Conservation (phyloP, 2,329 filamentous ascomycete genomes). For the Fusarium pininemorale region DNA sequence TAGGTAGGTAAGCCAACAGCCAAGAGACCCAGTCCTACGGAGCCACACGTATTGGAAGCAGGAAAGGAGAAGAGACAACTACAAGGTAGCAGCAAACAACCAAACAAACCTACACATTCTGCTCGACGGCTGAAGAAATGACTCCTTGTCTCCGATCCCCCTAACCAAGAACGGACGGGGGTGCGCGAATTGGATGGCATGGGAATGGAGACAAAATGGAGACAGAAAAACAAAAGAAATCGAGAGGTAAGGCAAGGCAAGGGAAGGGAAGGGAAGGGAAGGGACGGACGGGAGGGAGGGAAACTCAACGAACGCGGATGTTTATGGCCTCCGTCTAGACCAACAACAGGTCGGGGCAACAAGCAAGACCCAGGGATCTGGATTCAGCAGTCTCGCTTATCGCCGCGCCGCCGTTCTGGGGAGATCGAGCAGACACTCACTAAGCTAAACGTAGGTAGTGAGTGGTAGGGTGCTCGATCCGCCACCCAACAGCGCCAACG, state of each 20-base stretch:
- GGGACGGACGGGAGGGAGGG: conserved; percentile 17
- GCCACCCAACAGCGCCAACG: not conserved
- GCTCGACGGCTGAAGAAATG: conserved; percentile 21
- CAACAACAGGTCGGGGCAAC: not conserved
- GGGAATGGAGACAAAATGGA: not conserved
- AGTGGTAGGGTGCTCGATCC: conserved; percentile 20
- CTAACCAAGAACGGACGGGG: conserved; percentile 22
- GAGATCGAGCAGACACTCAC: conserved; percentile 18
- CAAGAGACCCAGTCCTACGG: not conserved
- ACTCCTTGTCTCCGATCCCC: not conserved
- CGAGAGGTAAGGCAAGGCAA: not conserved
- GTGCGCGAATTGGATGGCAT: not conserved
- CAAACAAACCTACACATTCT: conserved; percentile 13
- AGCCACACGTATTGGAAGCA: conserved; percentile 1
- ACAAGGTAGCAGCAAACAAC: not conserved
- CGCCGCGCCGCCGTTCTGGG: conserved; percentile 42
- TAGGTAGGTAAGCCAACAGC: not conserved
- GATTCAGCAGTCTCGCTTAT: conserved; percentile 47
- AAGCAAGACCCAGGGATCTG: conserved; percentile 45
- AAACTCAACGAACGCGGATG: conserved; percentile 19
- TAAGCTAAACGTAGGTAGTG: not conserved
- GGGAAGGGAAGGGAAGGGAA: not conserved
- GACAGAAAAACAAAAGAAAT: not conserved
- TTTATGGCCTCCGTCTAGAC: conserved; percentile 2
- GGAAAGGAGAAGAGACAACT: not conserved